Conservation (phyloP, 441 rosid species). For the Aquilaria agallochum region DNA sequence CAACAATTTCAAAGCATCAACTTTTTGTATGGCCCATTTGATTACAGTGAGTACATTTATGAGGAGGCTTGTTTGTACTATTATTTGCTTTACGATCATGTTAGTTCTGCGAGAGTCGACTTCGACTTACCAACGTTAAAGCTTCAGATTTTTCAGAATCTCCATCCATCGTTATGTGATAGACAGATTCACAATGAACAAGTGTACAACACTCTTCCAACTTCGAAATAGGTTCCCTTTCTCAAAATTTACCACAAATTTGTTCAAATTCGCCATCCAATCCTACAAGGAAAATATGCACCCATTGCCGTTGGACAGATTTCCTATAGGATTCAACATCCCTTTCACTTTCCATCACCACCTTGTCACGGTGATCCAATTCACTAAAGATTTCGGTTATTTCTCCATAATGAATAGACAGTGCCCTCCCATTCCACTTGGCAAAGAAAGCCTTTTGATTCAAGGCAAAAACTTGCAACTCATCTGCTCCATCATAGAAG, state of each 20-base stretch:
- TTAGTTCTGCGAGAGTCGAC: neutral
- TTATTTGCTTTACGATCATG: neutral
- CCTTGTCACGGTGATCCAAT: slow-evolving; percentile 9
- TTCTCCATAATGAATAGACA: neutral
- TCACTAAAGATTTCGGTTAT: neutral
- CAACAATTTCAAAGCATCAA: neutral
- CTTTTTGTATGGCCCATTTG: neutral
- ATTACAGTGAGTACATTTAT: neutral
- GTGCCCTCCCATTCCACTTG: neutral
- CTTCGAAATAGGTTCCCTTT: neutral
- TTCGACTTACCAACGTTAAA: neutral
- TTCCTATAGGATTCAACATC: neutral
- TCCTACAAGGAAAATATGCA: neutral
- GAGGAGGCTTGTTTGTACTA: neutral
- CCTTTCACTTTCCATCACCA: neutral
- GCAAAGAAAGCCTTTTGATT: neutral
- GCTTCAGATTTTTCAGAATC: neutral
- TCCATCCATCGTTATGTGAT: neutral
- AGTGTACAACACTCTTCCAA: neutral
- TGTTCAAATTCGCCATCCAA: neutral
- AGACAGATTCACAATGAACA: neutral
- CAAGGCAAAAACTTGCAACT: neutral
- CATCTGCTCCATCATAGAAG: slow-evolving; percentile 1
- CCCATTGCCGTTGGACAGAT: neutral
- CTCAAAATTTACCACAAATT: neutral